Base-by-base conservation (phyloP, 1,284 basidiomycete genomes). In the Microbotryum lychnidis-dioicae region DNA sequence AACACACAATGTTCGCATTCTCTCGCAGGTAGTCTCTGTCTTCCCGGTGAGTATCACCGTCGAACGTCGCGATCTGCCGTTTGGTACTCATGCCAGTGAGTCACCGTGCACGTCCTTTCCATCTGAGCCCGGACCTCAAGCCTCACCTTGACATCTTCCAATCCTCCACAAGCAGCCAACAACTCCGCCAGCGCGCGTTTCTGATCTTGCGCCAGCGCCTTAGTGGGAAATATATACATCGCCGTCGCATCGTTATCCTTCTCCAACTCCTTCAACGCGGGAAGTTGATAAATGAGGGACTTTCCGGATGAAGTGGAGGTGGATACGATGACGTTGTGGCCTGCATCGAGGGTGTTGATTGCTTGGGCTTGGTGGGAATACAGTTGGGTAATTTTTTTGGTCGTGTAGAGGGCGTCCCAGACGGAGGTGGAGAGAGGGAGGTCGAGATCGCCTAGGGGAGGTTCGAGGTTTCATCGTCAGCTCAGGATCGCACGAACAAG, bases 191-290 rank as follows among this genome's bases (percentile, higher is more conserved):
- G 74, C 0, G 86, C 83, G 4, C 77, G 75, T 65, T 81, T 83
- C 74, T 94, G 91, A 73, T 94, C 91, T 75, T 94, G 91, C 1
- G 91, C 91, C 33, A 94, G 78, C 10, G 91, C 91, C 85, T 94
- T 94, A 1, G 91, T 94, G 1, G 91, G 91, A 70, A 92, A 94
- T 53, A 94, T 82, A 71, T 91, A 89, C 55, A 94, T 81, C 1
- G 89, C 89, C 0, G 85, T 92, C 3, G 86, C 74, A 18, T 76
- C 71, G 4, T 73, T 73, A 71, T 89, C 81, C 23, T 80, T 76
- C 74, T 90, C 84, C 52, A 94, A 76, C 60, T 83, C 83, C 50
- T 77, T 80, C 53, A 92, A 75, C 10, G 89, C 75, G 1, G 91
- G 91, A 16, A 91, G 80, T 84, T 90, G 77, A 58, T 78, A 94